Conservation (phyloP, 768 basidiomycete genomes). For the Galerina marginata region DNA sequence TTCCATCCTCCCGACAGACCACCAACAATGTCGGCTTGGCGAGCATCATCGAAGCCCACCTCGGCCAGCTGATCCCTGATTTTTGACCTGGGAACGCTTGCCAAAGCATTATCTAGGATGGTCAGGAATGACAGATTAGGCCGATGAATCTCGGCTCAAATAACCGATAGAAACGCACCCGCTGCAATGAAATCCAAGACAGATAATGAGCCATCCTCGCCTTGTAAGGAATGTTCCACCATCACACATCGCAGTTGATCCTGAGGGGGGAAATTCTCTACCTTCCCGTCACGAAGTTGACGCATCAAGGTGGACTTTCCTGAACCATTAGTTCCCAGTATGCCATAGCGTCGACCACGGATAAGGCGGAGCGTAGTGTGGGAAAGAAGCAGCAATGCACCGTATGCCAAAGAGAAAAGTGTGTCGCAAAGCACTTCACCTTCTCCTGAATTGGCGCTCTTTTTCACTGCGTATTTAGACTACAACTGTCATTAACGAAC, state of each 20-base stretch:
- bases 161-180: constrained; percentile 48
- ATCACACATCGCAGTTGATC: constrained; percentile 88
- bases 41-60: constrained; percentile 89
- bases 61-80: constrained; percentile 81
- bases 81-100: constrained; percentile 63
- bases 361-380: constrained; percentile 90
- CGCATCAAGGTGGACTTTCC: constrained; percentile 97
- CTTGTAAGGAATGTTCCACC: constrained; percentile 97
- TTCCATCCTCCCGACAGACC: constrained; percentile 98
- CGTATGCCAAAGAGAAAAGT: constrained; percentile 94
- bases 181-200: constrained; percentile 91
- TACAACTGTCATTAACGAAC: constrained; percentile 29
- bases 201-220: constrained; percentile 83
- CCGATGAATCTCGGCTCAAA: not conserved
- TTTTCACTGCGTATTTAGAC: constrained; percentile 60
- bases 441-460: constrained; percentile 60
- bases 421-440: constrained; percentile 92
- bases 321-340: constrained; percentile 94
- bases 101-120: constrained; percentile 69
- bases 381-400: constrained; percentile 90
- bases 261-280: constrained; percentile 94
- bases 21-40: constrained; percentile 86
- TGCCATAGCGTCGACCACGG: constrained; percentile 92
- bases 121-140: not conserved
- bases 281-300: constrained; percentile 92